phyloP scores from a whole-genome alignment of 768 basidiomycete genomes.

The Tubosaeta sp. region DNA sequence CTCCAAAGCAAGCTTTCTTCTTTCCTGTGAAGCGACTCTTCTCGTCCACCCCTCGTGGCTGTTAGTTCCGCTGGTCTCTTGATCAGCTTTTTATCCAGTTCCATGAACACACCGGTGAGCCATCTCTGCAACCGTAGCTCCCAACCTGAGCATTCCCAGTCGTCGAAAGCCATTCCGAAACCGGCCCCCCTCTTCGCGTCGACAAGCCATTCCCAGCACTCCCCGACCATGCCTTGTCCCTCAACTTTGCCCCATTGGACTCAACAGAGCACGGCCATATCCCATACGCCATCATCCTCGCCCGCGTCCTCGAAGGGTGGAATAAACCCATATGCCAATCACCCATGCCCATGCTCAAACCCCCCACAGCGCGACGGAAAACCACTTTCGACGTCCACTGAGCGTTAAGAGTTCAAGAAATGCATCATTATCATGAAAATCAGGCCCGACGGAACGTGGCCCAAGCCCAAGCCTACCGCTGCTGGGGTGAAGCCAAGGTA shows the following conservation, averaged over 20 bases:
- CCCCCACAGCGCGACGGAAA: conserved; percentile 60
- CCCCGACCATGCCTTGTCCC: conserved; percentile 60
- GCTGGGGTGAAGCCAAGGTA: conserved; percentile 58
- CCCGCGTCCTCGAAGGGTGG: conserved; percentile 81
- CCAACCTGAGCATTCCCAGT: conserved; percentile 42
- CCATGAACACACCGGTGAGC: conserved; percentile 79
- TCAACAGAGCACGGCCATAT: conserved; percentile 86
- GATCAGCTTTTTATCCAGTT: conserved; percentile 85
- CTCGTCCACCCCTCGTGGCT: conserved; percentile 63
- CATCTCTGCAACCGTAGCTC: not conserved
- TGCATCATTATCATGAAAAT: conserved; percentile 56
- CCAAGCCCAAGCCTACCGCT: conserved; percentile 78
- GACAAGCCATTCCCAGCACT: conserved; percentile 87
- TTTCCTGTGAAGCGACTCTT: conserved; percentile 63
- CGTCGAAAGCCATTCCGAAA: conserved; percentile 84
- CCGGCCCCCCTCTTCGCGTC: conserved; percentile 70
- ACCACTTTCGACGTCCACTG: conserved; percentile 48
- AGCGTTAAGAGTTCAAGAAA: conserved; percentile 78
- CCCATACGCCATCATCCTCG: conserved; percentile 86
- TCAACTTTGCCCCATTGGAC: conserved; percentile 80
- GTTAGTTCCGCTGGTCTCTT: conserved; percentile 88
- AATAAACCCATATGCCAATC: conserved; percentile 56
- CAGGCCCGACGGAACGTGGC: conserved; percentile 90
- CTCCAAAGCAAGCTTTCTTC: conserved; percentile 56
- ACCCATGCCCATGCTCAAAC: not conserved